Base-by-base conservation (phyloP, 2,329 filamentous ascomycete genomes). In the Tricladium varicosporioides region DNA sequence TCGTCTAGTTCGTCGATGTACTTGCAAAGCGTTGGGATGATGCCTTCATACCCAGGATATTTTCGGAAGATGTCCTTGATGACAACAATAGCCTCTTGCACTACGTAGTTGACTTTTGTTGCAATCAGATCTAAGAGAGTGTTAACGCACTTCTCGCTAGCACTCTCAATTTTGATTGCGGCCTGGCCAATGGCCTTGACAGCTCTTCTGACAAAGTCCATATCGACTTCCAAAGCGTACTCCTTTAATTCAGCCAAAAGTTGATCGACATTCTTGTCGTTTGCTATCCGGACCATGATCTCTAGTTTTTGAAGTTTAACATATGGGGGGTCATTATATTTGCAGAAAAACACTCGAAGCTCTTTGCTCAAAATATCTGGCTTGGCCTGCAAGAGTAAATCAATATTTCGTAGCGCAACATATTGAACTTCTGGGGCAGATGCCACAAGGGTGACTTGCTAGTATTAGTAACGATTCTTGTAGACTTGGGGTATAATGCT, bases 281-380 rank as follows among this genome's bases (percentile, higher is more conserved):
- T 97, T 60, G 93, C 91, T 85, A 99, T 97, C 73, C 94, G 87
- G 48, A 99, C 93, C 94, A 99, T 97, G 62, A 97, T 97, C 72
- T 99, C 94, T 50, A 99, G 83, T 72, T 99, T 99, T 71, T 96
- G 89, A 59, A 99, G 85, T 74, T 99, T 99, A 68, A 99, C 87
- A 72, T 99, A 99, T 18, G 92, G 92, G 1, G 94, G 93, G 67
- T 99, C 94, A 71, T 97, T 97, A 78, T 99, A 99, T 76, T 99
- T 99, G 87, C 94, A 99, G 78, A 99, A 99, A 78, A 99, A 99
- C 8, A 99, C 94, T 46, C 94, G 86, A 69, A 99, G 85, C 74
- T 99, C 94, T 74, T 97, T 97, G 80, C 91, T 96, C 9, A 99
- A 81, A 55, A 99, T 97, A 65, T 96, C 92, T 10, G 94, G 92